phyloP scores from a whole-genome alignment of 2,329 filamentous ascomycete species.

The Aspergillaceae sp. region DNA sequence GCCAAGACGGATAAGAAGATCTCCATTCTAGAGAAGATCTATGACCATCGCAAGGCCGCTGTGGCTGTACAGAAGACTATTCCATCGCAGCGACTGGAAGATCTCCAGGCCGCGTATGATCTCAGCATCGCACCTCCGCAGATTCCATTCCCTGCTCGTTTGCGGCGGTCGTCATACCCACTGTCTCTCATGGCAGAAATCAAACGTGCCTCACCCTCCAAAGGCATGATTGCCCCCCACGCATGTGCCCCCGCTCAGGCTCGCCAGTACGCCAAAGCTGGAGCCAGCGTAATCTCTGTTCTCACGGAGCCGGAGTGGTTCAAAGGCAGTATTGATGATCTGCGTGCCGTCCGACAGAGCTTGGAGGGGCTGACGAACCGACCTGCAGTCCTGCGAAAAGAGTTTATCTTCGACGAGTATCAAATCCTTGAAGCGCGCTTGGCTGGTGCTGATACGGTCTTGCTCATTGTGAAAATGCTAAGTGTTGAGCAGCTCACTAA shows the following conservation, averaged over 20 bases:
- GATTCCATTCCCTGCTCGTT: conserved; percentile 67
- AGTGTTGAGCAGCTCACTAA: conserved; percentile 62
- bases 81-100: conserved; percentile 71
- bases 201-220: conserved; percentile 91
- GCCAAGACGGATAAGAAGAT: conserved; percentile 51
- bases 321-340: conserved; percentile 92
- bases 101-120: conserved; percentile 79
- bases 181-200: conserved; percentile 96
- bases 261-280: conserved; percentile 81
- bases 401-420: conserved; percentile 97
- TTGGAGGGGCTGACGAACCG: conserved; percentile 87
- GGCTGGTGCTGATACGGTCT: conserved; percentile 85
- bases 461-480: conserved; percentile 98
- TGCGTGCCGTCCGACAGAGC: conserved; percentile 77
- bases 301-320: conserved; percentile 98
- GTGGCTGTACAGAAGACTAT: conserved; percentile 75
- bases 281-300: conserved; percentile 96
- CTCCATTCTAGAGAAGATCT: conserved; percentile 88
- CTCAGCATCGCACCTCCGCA: conserved; percentile 76
- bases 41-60: conserved; percentile 64
- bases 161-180: conserved; percentile 75
- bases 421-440: conserved; percentile 92
- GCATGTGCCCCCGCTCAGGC: conserved; percentile 86
- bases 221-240: conserved; percentile 82
- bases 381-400: conserved; percentile 85